phyloP scores from a whole-genome alignment of 2,329 filamentous ascomycete species.

The Alternaria arborescens region DNA sequence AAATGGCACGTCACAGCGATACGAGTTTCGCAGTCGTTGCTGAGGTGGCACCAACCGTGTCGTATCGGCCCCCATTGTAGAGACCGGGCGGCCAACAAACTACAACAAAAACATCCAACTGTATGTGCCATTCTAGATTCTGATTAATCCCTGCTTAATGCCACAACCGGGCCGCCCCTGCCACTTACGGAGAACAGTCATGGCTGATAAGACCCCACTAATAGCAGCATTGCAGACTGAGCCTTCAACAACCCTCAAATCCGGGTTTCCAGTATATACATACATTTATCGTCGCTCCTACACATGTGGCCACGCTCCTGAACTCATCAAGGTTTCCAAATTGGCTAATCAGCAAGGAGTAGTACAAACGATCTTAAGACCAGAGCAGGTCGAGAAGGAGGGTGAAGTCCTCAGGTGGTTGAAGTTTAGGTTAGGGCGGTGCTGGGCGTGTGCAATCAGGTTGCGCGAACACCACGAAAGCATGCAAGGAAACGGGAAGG shows the following conservation, averaged over 20 bases:
- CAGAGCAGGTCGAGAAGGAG: neutral
- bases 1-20: neutral
- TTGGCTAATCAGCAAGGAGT: neutral
- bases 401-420: neutral
- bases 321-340: slow-evolving; percentile 24
- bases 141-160: neutral
- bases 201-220: slow-evolving; percentile 8
- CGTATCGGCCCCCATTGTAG: slow-evolving; percentile 1
- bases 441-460: slow-evolving; percentile 11
- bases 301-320: slow-evolving; percentile 27
- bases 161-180: neutral
- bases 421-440: slow-evolving; percentile 14
- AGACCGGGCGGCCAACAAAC: neutral
- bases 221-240: neutral
- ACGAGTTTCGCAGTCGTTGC: neutral
- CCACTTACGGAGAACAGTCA: neutral
- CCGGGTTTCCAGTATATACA: slow-evolving; percentile 7
- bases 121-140: neutral
- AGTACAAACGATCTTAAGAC: slow-evolving; percentile 15
- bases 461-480: neutral
- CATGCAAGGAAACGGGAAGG: neutral
- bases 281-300: slow-evolving; percentile 27
- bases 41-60: slow-evolving; percentile 3
- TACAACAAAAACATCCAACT: slow-evolving; percentile 10
- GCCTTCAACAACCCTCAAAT: neutral